Evolutionary conservation across 257 asterid species (phyloP).

Genomic region (Nicotiana paniculata): DNA sequence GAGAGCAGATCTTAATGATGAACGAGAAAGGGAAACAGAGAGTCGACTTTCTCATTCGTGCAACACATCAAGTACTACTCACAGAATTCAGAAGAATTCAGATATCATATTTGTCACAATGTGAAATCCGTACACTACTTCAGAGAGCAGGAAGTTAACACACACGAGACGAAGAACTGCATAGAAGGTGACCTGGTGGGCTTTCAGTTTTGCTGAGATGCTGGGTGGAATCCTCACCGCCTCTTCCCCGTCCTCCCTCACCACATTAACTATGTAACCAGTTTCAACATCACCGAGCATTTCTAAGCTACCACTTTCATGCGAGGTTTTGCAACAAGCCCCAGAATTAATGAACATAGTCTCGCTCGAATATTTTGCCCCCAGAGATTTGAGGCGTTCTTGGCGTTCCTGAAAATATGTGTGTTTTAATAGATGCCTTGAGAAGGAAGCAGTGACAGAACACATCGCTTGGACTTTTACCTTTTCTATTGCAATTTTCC

Average conservation of each 20-base stretch:
- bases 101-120: constrained; percentile 4
- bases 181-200: constrained; percentile 69
- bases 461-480: constrained; percentile 16
- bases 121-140: constrained; percentile 11
- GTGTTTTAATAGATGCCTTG: neutral
- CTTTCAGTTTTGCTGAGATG: constrained; percentile 72
- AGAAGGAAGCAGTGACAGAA: neutral
- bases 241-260: constrained; percentile 95
- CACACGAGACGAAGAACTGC: constrained; percentile 3
- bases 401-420: constrained; percentile 74
- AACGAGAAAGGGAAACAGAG: neutral
- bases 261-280: constrained; percentile 86
- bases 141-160: neutral
- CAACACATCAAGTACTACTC: neutral
- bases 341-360: constrained; percentile 46
- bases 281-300: constrained; percentile 69
- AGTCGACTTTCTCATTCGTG: constrained; percentile 7
- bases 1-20: neutral
- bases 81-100: constrained; percentile 4
- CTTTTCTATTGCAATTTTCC: constrained; percentile 97
- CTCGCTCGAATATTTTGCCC: constrained; percentile 63
- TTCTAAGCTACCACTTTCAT: constrained; percentile 53
- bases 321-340: constrained; percentile 34
- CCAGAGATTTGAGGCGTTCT: constrained; percentile 95
- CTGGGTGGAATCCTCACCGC: constrained; percentile 94